These are phyloP conservation scores for Albugo laibachii DNA, from an alignment of 352 stramenopile species.

Conservation along the genomic window DNA sequence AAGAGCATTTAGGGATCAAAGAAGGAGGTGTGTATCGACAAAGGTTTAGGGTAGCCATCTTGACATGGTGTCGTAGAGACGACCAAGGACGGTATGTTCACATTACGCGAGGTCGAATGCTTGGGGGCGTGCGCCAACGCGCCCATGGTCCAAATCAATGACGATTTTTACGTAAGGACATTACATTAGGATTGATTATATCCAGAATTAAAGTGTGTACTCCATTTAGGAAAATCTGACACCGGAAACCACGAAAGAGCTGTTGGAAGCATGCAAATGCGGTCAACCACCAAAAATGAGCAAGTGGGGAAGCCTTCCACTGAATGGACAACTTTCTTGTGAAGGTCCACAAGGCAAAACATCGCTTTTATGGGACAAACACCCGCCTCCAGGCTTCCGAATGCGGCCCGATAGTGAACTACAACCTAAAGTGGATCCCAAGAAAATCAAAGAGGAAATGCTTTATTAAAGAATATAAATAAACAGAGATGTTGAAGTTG, in stretches of 20 bases:
- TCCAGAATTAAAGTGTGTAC: neutral
- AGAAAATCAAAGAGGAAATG: slow-evolving; percentile 82
- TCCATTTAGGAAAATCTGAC: slow-evolving; percentile 92
- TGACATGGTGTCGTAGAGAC: slow-evolving; percentile 21
- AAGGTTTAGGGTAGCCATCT: neutral
- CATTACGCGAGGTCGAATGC: slow-evolving; percentile 97
- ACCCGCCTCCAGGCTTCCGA: slow-evolving; percentile 67
- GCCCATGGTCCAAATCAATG: slow-evolving; percentile 99
- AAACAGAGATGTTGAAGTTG: neutral
- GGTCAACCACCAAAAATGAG: slow-evolving; percentile 86
- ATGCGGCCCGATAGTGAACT: slow-evolving; percentile 83
- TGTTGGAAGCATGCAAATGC: slow-evolving; percentile 94
- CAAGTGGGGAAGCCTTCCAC: slow-evolving; percentile 96
- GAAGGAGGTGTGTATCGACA: slow-evolving; percentile 50
- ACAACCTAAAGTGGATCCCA: slow-evolving; percentile 87
- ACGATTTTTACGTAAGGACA: slow-evolving; percentile 85
- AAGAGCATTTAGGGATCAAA: slow-evolving; percentile 94
- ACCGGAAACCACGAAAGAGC: slow-evolving; percentile 89
- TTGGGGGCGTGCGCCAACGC: slow-evolving; percentile 98
- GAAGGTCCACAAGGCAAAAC: slow-evolving; percentile 95
- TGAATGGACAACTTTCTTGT: slow-evolving; percentile 99
- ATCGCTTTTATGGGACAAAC: slow-evolving; percentile 73
- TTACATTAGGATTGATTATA: neutral
- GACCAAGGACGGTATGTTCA: slow-evolving; percentile 71
- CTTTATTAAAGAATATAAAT: slow-evolving; percentile 34